These are phyloP conservation scores for Botrytis galanthina DNA, from an alignment of 2,329 filamentous ascomycete genomes.

Conservation along the genomic window DNA sequence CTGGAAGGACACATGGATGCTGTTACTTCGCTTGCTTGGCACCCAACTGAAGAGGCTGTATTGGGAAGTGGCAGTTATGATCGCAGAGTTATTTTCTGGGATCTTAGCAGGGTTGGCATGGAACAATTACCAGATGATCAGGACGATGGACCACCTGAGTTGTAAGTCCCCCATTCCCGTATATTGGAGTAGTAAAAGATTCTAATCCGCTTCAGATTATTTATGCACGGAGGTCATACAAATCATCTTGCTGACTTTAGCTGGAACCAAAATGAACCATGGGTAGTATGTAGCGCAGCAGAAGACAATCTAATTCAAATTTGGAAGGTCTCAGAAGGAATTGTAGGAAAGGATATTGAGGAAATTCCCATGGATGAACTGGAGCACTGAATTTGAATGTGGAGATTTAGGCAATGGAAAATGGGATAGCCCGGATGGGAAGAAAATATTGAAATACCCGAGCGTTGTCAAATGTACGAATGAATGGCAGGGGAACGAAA, in stretches of 20 bases:
- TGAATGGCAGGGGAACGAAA: background rate
- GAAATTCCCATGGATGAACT: conserved; percentile 76
- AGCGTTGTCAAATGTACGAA: conserved; percentile 2
- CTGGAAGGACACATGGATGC: conserved; percentile 85
- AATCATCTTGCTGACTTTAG: conserved; percentile 96
- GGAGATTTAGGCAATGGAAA: background rate
- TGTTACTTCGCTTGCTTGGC: conserved; percentile 91
- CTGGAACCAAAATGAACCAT: conserved; percentile 96
- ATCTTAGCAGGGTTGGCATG: conserved; percentile 84
- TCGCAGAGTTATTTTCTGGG: conserved; percentile 93
- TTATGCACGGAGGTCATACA: conserved; percentile 98
- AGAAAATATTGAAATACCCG: conserved; percentile 11
- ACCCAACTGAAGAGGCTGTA: conserved; percentile 84
- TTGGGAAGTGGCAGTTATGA: conserved; percentile 92
- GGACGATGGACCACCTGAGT: conserved; percentile 90
- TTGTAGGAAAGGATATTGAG: conserved; percentile 73
- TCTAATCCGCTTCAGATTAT: conserved; percentile 56
- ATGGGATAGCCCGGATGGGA: background rate
- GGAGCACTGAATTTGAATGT: conserved; percentile 49
- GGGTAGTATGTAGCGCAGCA: conserved; percentile 92
- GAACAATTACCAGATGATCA: conserved; percentile 94
- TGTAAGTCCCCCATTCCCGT: conserved; percentile 57
- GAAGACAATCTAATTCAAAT: conserved; percentile 97
- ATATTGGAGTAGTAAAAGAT: background rate
- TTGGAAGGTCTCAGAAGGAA: conserved; percentile 82